Evolutionary conservation across 768 basidiomycete species (phyloP).

Genomic region (Lentinus tigrinus): DNA sequence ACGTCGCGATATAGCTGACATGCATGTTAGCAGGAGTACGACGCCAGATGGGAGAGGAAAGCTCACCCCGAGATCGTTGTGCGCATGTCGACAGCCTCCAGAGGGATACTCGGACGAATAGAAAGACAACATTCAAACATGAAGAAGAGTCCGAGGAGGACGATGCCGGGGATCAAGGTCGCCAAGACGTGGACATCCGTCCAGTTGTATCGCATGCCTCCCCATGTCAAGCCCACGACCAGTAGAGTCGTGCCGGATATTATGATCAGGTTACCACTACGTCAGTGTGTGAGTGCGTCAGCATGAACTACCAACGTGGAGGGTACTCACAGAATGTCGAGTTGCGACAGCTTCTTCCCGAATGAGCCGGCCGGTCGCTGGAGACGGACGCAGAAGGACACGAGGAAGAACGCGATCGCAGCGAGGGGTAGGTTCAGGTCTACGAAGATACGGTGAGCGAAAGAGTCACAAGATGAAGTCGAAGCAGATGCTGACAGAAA

Average conservation of each 20-base stretch:
- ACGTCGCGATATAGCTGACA: conserved; percentile 4
- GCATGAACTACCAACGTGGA: too few relatives aligned
- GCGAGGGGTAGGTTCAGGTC: conserved; percentile 35
- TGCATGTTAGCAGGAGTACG: not conserved
- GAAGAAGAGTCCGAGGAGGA: conserved; percentile 27
- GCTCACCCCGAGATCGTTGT: conserved; percentile 5
- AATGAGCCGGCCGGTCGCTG: conserved; percentile 29
- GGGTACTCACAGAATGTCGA: conserved; percentile 40
- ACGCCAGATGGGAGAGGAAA: not conserved
- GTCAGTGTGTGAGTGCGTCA: not conserved
- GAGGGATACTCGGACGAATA: conserved; percentile 20
- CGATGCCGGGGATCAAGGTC: conserved; percentile 39
- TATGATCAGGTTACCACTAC: conserved; percentile 36
- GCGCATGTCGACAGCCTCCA: conserved; percentile 13
- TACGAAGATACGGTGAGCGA: conserved; percentile 2
- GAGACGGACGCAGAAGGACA: conserved; percentile 13
- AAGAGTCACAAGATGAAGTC: too few relatives aligned
- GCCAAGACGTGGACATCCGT: conserved; percentile 35
- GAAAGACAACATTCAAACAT: conserved; percentile 10
- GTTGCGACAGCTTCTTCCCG: conserved; percentile 28
- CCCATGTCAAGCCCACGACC: conserved; percentile 42
- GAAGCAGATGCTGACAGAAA: conserved; percentile 23
- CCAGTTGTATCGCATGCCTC: conserved; percentile 41
- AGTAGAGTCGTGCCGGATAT: conserved; percentile 30
- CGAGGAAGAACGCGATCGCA: conserved; percentile 11